A percentile compares a stretch with the other conserved stretches of the same genome.
Evolutionary conservation across 2,329 filamentous ascomycete genomes (phyloP).

Genomic region (Ophioceras dolichostomum): DNA sequence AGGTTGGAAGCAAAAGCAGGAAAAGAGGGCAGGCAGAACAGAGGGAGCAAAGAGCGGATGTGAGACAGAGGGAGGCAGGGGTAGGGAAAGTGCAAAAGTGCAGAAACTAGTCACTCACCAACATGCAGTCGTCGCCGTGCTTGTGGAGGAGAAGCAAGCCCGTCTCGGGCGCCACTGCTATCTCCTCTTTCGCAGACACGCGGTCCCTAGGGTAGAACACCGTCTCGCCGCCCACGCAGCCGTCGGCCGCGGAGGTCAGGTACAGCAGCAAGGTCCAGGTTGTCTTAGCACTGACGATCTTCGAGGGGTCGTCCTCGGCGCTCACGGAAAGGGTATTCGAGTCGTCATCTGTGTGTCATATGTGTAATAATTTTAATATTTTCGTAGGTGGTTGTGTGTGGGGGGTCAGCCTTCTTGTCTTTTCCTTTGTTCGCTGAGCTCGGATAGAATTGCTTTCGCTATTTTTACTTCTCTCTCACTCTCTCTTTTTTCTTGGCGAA

Average conservation of each 20-base stretch:
- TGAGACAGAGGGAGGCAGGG: no score
- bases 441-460: no score
- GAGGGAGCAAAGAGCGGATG: no score
- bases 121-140: conserved; percentile 78
- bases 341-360: conserved; percentile 58
- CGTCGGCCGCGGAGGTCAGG: conserved; percentile 58
- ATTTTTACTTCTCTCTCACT: no score
- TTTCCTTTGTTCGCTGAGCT: no score
- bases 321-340: conserved; percentile 58
- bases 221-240: conserved; percentile 73
- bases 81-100: no score
- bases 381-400: no score
- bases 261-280: conserved; percentile 91
- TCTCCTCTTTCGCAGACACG: conserved; percentile 44
- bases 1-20: no score
- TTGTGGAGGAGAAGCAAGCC: conserved; percentile 79
- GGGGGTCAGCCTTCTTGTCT: no score
- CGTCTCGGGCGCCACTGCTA: conserved; percentile 64
- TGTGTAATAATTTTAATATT: neutral
- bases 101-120: conserved; percentile 33
- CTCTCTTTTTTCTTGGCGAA: no score
- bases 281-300: conserved; percentile 47
- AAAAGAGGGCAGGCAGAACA: no score
- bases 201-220: conserved; percentile 73
- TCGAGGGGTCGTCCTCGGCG: conserved; percentile 19